Evolutionary conservation across 371 early-diverging fungal genomes (phyloP).

Genomic region (Smittium mucronatum): DNA sequence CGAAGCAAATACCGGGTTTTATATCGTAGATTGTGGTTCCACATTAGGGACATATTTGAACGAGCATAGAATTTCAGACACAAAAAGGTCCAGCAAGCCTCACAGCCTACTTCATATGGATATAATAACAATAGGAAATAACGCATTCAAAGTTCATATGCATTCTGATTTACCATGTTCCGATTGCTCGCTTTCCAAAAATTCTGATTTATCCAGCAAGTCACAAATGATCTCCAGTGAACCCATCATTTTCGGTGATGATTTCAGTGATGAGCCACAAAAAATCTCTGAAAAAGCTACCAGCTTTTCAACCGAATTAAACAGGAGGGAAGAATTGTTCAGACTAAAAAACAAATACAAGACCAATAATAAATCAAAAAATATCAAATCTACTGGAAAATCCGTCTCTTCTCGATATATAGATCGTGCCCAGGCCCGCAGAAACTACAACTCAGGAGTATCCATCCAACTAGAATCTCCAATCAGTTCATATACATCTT

Average conservation of each 20-base stretch:
- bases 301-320: not conserved
- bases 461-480: not conserved
- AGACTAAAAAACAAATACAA: constrained; percentile 13
- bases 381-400: not conserved
- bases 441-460: not conserved
- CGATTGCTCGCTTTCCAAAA: constrained; percentile 7
- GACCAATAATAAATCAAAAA: not conserved
- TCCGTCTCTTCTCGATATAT: not conserved
- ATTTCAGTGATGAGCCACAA: not conserved
- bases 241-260: not conserved
- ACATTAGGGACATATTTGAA: constrained; percentile 11
- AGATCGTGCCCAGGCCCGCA: constrained; percentile 8
- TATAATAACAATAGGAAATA: constrained; percentile 4
- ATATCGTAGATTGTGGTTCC: constrained; percentile 13
- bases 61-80: constrained; percentile 4
- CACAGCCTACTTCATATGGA: constrained; percentile 3
- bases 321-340: constrained; percentile 2
- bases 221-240: not conserved
- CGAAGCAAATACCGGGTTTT: constrained; percentile 5
- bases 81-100: constrained; percentile 10
- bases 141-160: constrained; percentile 9
- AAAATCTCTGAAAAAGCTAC: not conserved
- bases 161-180: constrained; percentile 10
- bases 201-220: not conserved
- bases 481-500: too few relatives aligned